Evolutionary conservation across 441 rosid species (phyloP), one percentile per base, ranked within the genome.

Genomic region (Omphalea diandra): DNA sequence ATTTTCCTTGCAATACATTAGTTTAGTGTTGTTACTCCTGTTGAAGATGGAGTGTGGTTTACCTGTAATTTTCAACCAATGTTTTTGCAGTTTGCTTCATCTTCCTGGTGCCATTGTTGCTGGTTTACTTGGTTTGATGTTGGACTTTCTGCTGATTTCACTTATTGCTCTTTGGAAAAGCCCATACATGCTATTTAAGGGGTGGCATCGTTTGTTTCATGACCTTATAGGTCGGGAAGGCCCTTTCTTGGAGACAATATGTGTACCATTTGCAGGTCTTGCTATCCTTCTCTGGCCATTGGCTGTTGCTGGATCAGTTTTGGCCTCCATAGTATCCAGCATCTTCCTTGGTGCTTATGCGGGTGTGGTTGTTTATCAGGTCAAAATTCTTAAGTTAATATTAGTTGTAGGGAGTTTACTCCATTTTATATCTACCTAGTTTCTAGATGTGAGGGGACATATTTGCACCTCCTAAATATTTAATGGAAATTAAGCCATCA

Each of bases 201-300:
- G 99, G 31, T 94, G 98, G 99, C 88, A 72, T 57, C 96, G 94
- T 44, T 75, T 94, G 83, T 89, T 89, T 83, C 98, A 88, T 49
- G 99, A 94, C 77, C 98, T 95, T 31, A 80, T 88, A 59, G 99
- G 99, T 40, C 90, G 99, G 77, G 97, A 95, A 88, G 99, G 98
- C 57, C 99, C 98, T 52, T 95, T 92, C 85, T 85, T 95, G 85
- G 99, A 95, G 77, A 90, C 96, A 4, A 87, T 95, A 79, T 95
- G 99, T 69, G 97, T 95, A 66, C 99, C 99, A 63, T 90, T 92
- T 41, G 98, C 98, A 1, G 98, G 98, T 57, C 97, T 95, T 65
- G 96, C 86, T 50, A 92, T 95, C 74, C 72, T 95, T 75, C 88
- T 95, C 32, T 95, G 99, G 99, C 99, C 98, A 52, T 73, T 90